Evolutionary conservation across 768 basidiomycete genomes (phyloP).

Genomic region (Hygrophorus pudorinus): DNA sequence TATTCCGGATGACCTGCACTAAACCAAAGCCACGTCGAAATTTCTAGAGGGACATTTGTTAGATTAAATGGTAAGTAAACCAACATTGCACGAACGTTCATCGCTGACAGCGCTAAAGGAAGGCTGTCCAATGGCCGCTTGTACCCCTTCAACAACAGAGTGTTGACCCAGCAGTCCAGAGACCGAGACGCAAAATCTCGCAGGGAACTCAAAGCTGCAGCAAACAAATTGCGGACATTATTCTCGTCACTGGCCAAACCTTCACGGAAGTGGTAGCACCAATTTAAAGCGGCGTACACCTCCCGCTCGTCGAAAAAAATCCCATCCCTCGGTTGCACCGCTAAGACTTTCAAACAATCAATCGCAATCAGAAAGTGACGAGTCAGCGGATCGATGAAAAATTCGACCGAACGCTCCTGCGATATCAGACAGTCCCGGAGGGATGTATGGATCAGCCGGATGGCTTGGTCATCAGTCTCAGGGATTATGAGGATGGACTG

Average conservation of each 20-base stretch:
- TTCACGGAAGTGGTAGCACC: neutral
- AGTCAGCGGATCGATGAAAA: constrained; percentile 1
- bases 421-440: neutral
- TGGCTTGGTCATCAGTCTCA: constrained; percentile 10
- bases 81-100: no score
- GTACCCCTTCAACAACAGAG: no score
- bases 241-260: neutral
- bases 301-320: neutral
- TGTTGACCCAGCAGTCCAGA: no score
- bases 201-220: no score
- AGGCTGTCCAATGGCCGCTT: no score
- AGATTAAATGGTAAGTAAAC: no score
- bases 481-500: constrained; percentile 9
- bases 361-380: neutral
- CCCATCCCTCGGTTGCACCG: neutral
- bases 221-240: no score
- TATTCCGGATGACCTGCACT: no score
- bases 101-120: no score
- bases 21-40: no score
- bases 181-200: no score
- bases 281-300: neutral
- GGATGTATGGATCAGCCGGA: constrained; percentile 9
- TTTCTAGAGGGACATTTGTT: no score
- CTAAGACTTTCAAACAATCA: neutral
- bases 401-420: constrained; percentile 1